These are phyloP conservation scores for Tetrapisispora fleetii DNA, from an alignment of 805 yeast genomes.

Conservation along the genomic window DNA sequence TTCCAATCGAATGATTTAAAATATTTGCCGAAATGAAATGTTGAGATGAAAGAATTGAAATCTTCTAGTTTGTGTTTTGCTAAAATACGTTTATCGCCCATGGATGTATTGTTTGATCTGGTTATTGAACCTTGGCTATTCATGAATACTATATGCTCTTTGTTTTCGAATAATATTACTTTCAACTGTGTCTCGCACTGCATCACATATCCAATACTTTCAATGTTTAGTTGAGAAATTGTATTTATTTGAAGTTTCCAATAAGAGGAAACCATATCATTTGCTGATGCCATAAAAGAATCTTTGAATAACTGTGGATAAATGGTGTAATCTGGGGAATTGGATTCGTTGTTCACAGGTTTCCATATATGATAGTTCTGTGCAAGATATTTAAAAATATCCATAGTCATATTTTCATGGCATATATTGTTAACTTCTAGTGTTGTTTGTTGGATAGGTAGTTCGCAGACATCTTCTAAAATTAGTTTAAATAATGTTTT, in stretches of 20 bases:
- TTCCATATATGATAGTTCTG: not conserved
- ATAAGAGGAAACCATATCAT: not conserved
- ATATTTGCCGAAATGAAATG: not conserved
- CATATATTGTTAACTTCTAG: not conserved
- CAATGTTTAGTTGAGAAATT: not conserved
- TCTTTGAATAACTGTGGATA: not conserved
- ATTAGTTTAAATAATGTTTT: not conserved
- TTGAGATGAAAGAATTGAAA: not conserved
- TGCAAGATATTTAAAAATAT: not conserved
- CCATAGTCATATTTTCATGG: not conserved
- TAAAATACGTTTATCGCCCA: not conserved
- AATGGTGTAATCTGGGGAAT: not conserved
- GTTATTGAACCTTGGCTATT: not conserved
- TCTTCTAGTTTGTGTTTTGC: not conserved
- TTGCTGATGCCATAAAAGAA: too few species aligned
- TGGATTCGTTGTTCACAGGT: not conserved
- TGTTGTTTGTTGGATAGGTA: not conserved
- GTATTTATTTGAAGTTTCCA: not conserved
- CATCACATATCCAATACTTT: not conserved
- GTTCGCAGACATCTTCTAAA: not conserved
- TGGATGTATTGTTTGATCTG: not conserved
- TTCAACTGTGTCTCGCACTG: not conserved
- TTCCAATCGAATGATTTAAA: not conserved
- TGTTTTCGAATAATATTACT: not conserved
- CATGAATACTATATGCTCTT: not conserved